Percentiles rank a stretch among this genome's conserved stretches.
phyloP scores from a whole-genome alignment of 164 flowering plant species.

The Nymphaea colorata region DNA sequence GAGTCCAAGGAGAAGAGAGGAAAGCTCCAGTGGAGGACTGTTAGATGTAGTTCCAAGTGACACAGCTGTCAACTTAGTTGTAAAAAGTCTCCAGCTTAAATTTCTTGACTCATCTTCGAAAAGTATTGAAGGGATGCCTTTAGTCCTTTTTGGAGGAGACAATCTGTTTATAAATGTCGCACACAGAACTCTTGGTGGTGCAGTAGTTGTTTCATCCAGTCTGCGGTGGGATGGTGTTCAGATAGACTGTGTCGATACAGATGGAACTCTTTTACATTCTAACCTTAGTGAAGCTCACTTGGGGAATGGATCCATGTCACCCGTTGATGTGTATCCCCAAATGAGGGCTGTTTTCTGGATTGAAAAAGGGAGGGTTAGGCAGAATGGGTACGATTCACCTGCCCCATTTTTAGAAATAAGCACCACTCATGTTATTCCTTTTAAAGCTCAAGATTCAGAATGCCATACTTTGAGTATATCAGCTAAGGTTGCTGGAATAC shows the following conservation, averaged over 20 bases:
- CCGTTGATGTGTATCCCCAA: conserved; percentile 41
- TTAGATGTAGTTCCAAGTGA: conserved; percentile 85
- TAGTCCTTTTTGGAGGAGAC: conserved; percentile 71
- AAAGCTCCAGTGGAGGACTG: conserved; percentile 24
- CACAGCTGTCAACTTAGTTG: conserved; percentile 65
- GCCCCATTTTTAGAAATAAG: conserved; percentile 64
- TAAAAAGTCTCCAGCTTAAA: conserved; percentile 59
- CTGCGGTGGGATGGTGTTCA: conserved; percentile 62
- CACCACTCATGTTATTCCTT: conserved; percentile 69
- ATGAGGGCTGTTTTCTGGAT: conserved; percentile 89
- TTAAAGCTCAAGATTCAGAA: conserved; percentile 44
- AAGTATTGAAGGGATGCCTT: conserved; percentile 45
- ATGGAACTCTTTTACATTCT: conserved; percentile 21
- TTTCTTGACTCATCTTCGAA: conserved; percentile 56
- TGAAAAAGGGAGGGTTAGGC: conserved; percentile 21
- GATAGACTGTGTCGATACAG: conserved; percentile 70
- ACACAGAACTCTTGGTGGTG: conserved; percentile 94
- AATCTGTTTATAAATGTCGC: conserved; percentile 52
- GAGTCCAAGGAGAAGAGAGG: conserved; percentile 12
- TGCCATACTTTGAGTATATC: conserved; percentile 68
- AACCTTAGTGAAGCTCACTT: conserved; percentile 15
- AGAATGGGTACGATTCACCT: conserved; percentile 6
- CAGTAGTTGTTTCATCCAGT: conserved; percentile 67
- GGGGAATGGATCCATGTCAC: conserved; percentile 18
- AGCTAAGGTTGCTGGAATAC: conserved; percentile 74